Conservation (phyloP, 148 eudicot genomes). For the Cornus florida region DNA sequence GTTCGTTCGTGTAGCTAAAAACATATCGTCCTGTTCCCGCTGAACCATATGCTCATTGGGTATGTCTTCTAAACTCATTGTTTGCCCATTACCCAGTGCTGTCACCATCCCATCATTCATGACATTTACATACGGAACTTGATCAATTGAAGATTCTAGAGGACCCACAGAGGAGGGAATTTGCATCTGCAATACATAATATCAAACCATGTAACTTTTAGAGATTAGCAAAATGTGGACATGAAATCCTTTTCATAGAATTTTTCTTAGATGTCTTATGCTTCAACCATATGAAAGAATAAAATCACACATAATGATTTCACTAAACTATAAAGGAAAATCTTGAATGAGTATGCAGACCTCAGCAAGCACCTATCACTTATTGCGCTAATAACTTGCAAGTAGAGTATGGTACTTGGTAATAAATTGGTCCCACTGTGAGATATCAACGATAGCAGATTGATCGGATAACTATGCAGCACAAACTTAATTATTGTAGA, state of each 20-base stretch:
- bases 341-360: not conserved
- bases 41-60: slow-evolving; percentile 18
- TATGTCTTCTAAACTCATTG: slow-evolving; percentile 13
- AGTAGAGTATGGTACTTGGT: not conserved
- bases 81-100: slow-evolving; percentile 41
- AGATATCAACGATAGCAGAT: not conserved
- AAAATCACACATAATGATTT: slow-evolving; percentile 1
- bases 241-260: not conserved
- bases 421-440: not conserved
- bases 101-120: slow-evolving; percentile 58
- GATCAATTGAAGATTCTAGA: slow-evolving; percentile 56
- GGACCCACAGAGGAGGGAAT: slow-evolving; percentile 23
- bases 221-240: not conserved
- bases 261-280: not conserved
- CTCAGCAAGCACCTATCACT: not conserved
- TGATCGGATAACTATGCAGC: not conserved
- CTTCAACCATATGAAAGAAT: not conserved
- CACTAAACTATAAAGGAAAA: not conserved
- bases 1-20: slow-evolving; percentile 7
- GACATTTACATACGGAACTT: slow-evolving; percentile 64
- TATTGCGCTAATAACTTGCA: not conserved
- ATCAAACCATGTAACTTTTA: not conserved
- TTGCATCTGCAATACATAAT: slow-evolving; percentile 32
- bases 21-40: slow-evolving; percentile 15
- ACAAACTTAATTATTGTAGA: not conserved